phyloP scores from a whole-genome alignment of 2,329 filamentous ascomycete genomes.

The Neofusicoccum cordaticola region DNA sequence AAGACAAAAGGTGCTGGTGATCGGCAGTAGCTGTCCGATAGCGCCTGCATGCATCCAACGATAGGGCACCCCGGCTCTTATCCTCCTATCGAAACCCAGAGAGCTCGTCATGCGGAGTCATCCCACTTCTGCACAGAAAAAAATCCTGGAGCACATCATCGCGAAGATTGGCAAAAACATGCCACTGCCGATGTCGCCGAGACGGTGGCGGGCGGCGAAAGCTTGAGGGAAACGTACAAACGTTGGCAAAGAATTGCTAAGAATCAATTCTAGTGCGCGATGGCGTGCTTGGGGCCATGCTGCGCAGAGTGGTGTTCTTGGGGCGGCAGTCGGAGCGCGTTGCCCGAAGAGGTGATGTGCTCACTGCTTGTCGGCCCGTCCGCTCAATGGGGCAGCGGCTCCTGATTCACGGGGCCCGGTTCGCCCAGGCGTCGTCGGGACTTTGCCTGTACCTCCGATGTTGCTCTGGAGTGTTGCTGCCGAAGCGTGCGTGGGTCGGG shows the following conservation, averaged over 20 bases:
- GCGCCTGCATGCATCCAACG: not conserved
- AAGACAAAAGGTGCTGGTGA: not conserved
- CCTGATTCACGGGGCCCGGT: not conserved
- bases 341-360: not conserved
- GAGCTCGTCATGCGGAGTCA: not conserved
- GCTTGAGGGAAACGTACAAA: not conserved
- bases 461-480: not conserved
- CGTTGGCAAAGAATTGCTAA: not conserved
- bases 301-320: not conserved
- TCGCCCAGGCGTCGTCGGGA: not conserved
- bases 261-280: not conserved
- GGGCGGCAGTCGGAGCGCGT: not conserved
- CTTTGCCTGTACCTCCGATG: not conserved
- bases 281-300: not conserved
- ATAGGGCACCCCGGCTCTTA: not conserved
- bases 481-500: not conserved
- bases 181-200: not conserved
- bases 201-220: not conserved
- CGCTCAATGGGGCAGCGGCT: not conserved
- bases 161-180: no score
- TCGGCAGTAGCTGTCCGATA: not conserved
- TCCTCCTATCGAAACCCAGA: not conserved
- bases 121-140: not conserved
- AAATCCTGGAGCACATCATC: not conserved
- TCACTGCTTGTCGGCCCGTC: not conserved